Percentiles rank a stretch among this genome's conserved stretches.
These are phyloP conservation scores for Pseudomonodictys pantanalensis DNA, from an alignment of 495 filamentous ascomycete genomes.

Conservation along the genomic window DNA sequence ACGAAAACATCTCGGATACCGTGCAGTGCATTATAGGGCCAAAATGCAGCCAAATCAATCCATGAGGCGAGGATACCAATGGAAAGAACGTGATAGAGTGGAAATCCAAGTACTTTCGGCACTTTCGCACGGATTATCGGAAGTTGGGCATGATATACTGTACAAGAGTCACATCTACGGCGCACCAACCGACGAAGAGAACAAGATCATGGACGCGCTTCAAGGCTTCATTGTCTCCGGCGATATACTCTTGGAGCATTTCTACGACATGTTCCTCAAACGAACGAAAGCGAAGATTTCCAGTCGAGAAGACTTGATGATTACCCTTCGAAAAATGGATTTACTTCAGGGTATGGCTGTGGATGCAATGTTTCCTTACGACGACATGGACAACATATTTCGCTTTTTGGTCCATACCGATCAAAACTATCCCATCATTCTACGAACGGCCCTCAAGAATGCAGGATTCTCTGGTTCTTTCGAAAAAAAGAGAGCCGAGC, in stretches of 20 bases:
- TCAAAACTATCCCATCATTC: background rate
- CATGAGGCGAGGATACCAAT: background rate
- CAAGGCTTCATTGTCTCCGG: background rate
- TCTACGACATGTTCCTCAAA: background rate
- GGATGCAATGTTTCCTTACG: background rate
- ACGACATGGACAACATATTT: background rate
- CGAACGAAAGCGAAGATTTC: background rate
- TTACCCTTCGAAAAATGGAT: background rate
- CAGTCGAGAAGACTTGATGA: background rate
- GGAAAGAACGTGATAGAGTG: conserved; percentile 13
- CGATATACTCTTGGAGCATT: background rate
- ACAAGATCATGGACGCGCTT: background rate
- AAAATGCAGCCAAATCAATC: conserved; percentile 1
- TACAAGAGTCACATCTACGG: conserved; percentile 30
- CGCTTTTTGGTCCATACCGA: background rate
- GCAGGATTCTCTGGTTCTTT: background rate
- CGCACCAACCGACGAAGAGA: background rate
- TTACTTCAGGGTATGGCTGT: background rate
- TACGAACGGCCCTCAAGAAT: background rate
- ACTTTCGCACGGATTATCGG: conserved; percentile 31
- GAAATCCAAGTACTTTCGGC: conserved; percentile 37
- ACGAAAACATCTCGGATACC: conserved; percentile 27
- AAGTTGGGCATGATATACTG: conserved; percentile 33
- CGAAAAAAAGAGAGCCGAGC: background rate
- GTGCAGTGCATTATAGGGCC: conserved; percentile 31